Evolutionary conservation across 176 grass and related monocot genomes (phyloP).

Genomic region (Urochloa ruziziensis): DNA sequence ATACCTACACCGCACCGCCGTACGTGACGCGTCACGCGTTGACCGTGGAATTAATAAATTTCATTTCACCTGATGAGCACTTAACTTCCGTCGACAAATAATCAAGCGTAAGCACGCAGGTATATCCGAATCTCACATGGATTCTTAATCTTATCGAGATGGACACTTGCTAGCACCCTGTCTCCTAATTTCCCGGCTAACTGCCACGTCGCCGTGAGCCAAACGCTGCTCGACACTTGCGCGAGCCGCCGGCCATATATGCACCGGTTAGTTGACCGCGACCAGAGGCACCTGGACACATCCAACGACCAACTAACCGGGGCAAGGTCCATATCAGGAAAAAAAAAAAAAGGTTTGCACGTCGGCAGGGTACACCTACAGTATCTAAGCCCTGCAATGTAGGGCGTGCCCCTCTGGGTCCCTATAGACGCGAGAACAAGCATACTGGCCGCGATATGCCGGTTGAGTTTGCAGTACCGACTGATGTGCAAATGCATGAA

Average conservation of each 20-base stretch:
- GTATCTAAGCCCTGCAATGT: not conserved
- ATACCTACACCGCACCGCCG: not conserved
- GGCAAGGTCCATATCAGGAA: too few species aligned
- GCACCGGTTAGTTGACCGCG: not conserved
- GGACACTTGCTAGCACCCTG: not conserved
- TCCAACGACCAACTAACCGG: not conserved
- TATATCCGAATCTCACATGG: not conserved
- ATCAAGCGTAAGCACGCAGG: not conserved
- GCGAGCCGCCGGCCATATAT: not conserved
- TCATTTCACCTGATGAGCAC: not conserved
- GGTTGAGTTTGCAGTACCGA: not conserved
- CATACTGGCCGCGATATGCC: not conserved
- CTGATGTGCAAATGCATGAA: not conserved
- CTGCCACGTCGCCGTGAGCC: constrained; percentile 19
- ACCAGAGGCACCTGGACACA: not conserved
- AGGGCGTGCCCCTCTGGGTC: not conserved
- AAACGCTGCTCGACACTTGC: constrained; percentile 26
- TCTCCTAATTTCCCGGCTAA: not conserved
- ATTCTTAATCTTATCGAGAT: not conserved
- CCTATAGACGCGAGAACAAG: not conserved
- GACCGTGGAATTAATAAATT: not conserved
- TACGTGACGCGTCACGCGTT: not conserved
- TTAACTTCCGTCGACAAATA: not conserved
- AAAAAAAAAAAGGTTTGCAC: not conserved
- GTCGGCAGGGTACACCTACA: not conserved